Evolutionary conservation across 495 filamentous ascomycete species (phyloP).

Genomic region (Parathielavia hyrcaniae): DNA sequence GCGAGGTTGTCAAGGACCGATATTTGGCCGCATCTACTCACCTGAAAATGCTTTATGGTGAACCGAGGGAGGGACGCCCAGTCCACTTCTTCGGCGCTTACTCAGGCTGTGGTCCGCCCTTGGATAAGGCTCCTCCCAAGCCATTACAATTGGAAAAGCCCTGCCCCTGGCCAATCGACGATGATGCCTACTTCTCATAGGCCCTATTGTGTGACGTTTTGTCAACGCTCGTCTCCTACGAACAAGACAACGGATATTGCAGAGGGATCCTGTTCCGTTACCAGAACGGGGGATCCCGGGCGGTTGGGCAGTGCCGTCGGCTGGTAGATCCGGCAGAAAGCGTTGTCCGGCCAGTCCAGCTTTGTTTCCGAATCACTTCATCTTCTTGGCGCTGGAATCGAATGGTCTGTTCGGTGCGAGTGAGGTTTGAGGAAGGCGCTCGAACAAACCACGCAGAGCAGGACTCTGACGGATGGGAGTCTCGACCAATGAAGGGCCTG

Average conservation of each 20-base stretch:
- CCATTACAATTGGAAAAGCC: constrained; percentile 7
- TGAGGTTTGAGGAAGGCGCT: not conserved
- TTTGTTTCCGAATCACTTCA: constrained; percentile 10
- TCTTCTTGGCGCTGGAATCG: no score
- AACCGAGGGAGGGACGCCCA: constrained; percentile 1
- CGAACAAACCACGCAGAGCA: no score
- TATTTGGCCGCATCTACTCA: constrained; percentile 6
- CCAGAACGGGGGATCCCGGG: constrained; percentile 15
- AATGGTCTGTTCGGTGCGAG: not conserved
- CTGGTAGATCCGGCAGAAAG: constrained; percentile 10
- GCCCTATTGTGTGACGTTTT: constrained; percentile 13
- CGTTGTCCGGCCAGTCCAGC: constrained; percentile 2
- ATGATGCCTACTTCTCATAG: constrained; percentile 13
- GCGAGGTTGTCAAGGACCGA: not conserved
- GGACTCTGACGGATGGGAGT: constrained; percentile 1
- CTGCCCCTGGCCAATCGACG: not conserved
- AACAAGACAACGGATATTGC: constrained; percentile 13
- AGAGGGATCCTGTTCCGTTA: constrained; percentile 21
- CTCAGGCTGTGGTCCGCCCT: not conserved
- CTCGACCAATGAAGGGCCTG: constrained; percentile 4
- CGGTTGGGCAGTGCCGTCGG: constrained; percentile 22
- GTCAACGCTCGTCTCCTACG: constrained; percentile 14
- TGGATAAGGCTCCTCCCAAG: not conserved
- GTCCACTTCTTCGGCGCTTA: constrained; percentile 15
- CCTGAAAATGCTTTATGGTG: constrained; percentile 13